Base-by-base conservation (phyloP, 371 early-diverging fungal genomes). In the Actinomortierella wolfii region DNA sequence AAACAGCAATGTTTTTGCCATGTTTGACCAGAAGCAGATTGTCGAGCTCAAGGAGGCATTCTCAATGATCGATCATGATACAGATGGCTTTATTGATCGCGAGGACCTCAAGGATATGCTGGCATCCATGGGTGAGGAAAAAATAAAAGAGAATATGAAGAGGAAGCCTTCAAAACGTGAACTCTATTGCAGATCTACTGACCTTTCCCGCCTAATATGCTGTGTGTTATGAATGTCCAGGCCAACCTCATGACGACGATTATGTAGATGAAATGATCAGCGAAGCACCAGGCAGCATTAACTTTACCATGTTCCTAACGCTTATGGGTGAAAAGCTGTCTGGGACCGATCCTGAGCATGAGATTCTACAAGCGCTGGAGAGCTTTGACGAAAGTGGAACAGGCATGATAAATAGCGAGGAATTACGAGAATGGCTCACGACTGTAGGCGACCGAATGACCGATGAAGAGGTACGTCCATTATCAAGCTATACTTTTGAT, bases 1-100 rank as follows among this genome's bases (percentile, higher is more conserved):
- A 74, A 97, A 94, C 84, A 96, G 97, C 23, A 99, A 99, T 78
- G 97, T 99, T 24, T 99, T 99, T 81, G 94, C 95, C 47, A 97
- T 97, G 87, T 97, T 99, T 79, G 97, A 97, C 71, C 94, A 97
- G 60, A 89, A 92, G 56, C 98, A 99, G 78, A 95, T 99, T 49
- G 90, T 87, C 57, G 94, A 95, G 70, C 93, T 97, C 76, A 94
- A 94, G 75, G 96, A 97, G 69, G 95, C 95, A 26, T 99, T 99
- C 77, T 90, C 91, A 29, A 86, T 97, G 60, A 89, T 97, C 73
- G 99, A 97, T 65, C 90, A 89, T 61, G 93, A 97, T 67, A 83
- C 86, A 4, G 96, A 96, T 73, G 94, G 91, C 6, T 85, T 92
- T 59, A 85, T 96, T 17, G 90, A 89, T 70, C 86, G 87, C 45